phyloP scores from a whole-genome alignment of 2,329 filamentous ascomycete species.

The Phoma sp. region DNA sequence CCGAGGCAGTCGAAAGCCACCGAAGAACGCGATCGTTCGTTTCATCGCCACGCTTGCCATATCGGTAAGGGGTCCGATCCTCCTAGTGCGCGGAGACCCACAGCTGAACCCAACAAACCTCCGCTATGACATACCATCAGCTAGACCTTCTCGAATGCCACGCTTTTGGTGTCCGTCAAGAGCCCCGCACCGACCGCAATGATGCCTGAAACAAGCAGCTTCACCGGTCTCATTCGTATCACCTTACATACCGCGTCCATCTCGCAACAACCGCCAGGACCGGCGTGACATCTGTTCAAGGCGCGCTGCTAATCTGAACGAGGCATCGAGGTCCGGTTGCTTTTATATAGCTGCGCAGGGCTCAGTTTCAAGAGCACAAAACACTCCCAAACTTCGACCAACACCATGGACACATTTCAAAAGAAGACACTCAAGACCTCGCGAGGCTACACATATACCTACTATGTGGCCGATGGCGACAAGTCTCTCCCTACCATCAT shows the following conservation, averaged over 20 bases:
- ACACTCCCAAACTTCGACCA: not conserved
- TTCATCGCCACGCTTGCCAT: slow-evolving; percentile 2
- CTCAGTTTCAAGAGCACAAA: not conserved
- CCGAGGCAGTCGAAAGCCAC: not conserved
- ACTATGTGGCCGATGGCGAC: slow-evolving; percentile 31
- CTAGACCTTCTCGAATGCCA: not conserved
- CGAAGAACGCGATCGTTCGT: not conserved
- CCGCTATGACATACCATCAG: slow-evolving; percentile 6
- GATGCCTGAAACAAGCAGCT: slow-evolving; percentile 1
- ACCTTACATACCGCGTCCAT: not conserved
- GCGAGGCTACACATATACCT: slow-evolving; percentile 36
- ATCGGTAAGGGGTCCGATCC: not conserved
- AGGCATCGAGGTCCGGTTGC: not conserved
- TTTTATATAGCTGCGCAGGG: not conserved
- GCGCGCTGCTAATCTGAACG: not conserved
- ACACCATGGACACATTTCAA: slow-evolving; percentile 33
- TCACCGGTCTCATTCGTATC: not conserved
- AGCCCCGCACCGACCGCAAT: slow-evolving; percentile 1
- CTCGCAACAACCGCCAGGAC: not conserved
- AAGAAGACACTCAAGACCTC: slow-evolving; percentile 37
- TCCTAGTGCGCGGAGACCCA: slow-evolving; percentile 5
- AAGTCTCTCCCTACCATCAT: slow-evolving; percentile 32
- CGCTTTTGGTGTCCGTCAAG: not conserved
- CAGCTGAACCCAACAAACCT: slow-evolving; percentile 7
- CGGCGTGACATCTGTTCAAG: not conserved